Evolutionary conservation across 805 yeast genomes (phyloP), one percentile per base, ranked within the genome.

Genomic region (Yarrowia bubula): DNA sequence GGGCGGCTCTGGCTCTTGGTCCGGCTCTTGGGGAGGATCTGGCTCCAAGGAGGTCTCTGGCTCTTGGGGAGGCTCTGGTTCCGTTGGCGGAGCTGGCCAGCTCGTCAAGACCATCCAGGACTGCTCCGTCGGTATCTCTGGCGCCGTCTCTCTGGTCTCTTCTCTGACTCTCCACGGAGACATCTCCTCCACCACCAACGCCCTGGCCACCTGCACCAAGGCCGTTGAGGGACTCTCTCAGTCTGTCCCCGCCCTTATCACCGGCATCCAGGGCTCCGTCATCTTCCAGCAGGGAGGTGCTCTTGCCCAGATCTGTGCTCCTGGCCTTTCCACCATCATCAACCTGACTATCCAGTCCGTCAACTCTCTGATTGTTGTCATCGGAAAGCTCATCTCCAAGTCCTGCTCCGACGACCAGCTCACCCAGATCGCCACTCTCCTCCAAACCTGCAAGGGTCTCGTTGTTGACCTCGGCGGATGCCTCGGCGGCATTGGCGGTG

Each of bases 91-190:
- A 31, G 57, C 17, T 8, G 42, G 41, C 33, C 15, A 17, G n/a
- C 18, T 50, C 42, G 13, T 50, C 57, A 35, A 37, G 33, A 37
- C 43, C 57, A 50, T 50, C 18, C 35, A 50, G 57, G 57, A 37
- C 42, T 50, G 57, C 57, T 4, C 42, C 22, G 42, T 50, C 18
- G 57, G 57, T 2, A 18, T 50, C 14, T 35, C 57, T 17, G 57
- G 43, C 11, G 43, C 42, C 9, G 57, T 37, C 42, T 35, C 42
- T 15, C 57, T 50, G 8, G 57, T 35, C 18, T 8, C 13, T 32
- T 48, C 53, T 17, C 42, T 50, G 41, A 37, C 57, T 18, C 13
- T 50, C 18, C 18, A 37, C 33, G 43, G 43, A 4, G 33, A 37
- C 18, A 37, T 50, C 33, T 18, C 41, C 7, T 50, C 57, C 33